phyloP scores from a whole-genome alignment of 441 rosid species.

The Rhodomyrtus psidioides region DNA sequence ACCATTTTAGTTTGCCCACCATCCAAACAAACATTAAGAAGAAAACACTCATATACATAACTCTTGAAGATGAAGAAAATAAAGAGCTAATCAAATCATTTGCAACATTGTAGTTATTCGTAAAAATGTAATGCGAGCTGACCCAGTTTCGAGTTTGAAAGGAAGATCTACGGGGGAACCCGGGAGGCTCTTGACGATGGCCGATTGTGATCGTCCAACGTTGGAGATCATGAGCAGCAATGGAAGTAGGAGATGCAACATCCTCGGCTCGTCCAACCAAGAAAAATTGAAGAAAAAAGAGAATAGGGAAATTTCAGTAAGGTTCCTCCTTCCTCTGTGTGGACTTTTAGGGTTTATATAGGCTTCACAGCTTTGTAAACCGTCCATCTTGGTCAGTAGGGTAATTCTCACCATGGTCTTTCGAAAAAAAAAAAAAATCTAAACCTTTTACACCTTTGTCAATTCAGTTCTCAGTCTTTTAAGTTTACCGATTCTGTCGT shows the following conservation, averaged over 20 bases:
- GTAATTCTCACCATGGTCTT: background rate
- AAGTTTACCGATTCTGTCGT: no score
- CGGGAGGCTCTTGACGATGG: background rate
- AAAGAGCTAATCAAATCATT: background rate
- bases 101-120: background rate
- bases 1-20: background rate
- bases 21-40: background rate
- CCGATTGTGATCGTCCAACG: background rate
- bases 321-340: background rate
- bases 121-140: background rate
- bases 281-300: background rate
- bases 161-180: slow-evolving; percentile 11
- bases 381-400: background rate
- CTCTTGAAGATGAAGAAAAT: background rate
- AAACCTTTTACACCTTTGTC: no score
- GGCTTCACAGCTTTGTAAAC: background rate
- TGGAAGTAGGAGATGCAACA: background rate
- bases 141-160: slow-evolving; percentile 15
- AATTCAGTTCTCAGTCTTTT: no score
- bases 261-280: background rate
- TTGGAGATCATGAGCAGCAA: background rate
- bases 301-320: background rate
- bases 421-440: no score
- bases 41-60: background rate
- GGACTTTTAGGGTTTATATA: background rate